Evolutionary conservation across 2,329 filamentous ascomycete species (phyloP).

Genomic region (Lecanicillium sp.): DNA sequence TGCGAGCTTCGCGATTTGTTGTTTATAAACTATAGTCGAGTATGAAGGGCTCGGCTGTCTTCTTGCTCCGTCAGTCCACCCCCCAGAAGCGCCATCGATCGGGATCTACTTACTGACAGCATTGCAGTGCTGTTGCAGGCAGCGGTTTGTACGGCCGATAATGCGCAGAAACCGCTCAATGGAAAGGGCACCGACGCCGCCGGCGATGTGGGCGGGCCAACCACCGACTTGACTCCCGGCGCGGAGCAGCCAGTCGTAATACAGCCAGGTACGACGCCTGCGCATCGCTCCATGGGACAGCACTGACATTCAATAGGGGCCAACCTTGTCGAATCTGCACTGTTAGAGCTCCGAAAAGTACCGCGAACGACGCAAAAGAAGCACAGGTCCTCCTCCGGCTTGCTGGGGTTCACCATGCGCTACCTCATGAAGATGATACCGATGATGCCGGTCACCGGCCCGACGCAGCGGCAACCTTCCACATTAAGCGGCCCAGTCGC

Average conservation of each 20-base stretch:
- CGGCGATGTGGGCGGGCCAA: conserved; percentile 27
- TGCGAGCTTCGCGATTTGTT: background rate
- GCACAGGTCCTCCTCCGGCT: conserved; percentile 38
- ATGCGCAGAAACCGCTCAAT: conserved; percentile 33
- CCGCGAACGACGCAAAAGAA: conserved; percentile 39
- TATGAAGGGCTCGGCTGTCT: conserved; percentile 24
- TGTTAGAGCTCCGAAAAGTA: conserved; percentile 44
- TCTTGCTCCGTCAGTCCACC: conserved; percentile 36
- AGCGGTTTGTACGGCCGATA: conserved; percentile 30
- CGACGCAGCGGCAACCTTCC: conserved; percentile 31
- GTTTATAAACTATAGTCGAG: conserved; percentile 4
- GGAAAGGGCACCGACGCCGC: conserved; percentile 26
- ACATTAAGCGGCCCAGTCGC: conserved; percentile 38
- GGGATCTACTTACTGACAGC: conserved; percentile 19
- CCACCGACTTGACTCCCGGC: conserved; percentile 26
- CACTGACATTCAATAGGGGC: conserved; percentile 33
- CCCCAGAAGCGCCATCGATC: background rate
- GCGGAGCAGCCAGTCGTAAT: conserved; percentile 22
- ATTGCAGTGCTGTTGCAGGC: conserved; percentile 43
- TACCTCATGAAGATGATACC: conserved; percentile 45
- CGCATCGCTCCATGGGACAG: conserved; percentile 14
- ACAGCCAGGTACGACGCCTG: conserved; percentile 32
- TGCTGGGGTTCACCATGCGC: conserved; percentile 37
- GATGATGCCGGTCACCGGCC: conserved; percentile 41
- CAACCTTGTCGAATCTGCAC: conserved; percentile 47